These are phyloP conservation scores for Lepidium sativum DNA, from an alignment of 345 rosid species.

Conservation along the genomic window DNA sequence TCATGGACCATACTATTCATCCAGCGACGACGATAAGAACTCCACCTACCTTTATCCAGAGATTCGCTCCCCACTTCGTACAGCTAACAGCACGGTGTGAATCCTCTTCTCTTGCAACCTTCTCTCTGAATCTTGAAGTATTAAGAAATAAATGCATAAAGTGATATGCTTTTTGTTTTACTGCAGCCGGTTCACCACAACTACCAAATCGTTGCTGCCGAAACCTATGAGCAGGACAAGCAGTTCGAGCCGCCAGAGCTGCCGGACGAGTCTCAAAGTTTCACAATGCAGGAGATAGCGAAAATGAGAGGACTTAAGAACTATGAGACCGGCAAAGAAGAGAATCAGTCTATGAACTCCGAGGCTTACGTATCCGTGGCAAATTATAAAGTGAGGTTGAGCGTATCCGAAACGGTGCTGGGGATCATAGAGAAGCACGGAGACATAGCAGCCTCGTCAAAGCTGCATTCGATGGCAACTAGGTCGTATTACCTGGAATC, in stretches of 20 bases:
- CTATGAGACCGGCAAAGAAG: slow-evolving; percentile 28
- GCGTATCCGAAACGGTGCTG: slow-evolving; percentile 38
- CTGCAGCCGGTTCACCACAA: slow-evolving; percentile 17
- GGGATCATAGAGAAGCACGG: slow-evolving; percentile 55
- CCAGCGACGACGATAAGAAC: slow-evolving; percentile 19
- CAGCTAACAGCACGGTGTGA: slow-evolving; percentile 14
- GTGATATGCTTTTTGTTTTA: too few relatives aligned
- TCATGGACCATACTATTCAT: slow-evolving; percentile 8
- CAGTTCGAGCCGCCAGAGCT: slow-evolving; percentile 27
- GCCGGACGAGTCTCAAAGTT: slow-evolving; percentile 25
- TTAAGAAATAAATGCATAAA: background rate
- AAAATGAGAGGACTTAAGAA: slow-evolving; percentile 18
- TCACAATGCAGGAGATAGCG: slow-evolving; percentile 19
- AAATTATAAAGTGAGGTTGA: slow-evolving; percentile 49
- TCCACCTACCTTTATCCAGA: slow-evolving; percentile 25
- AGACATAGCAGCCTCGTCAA: slow-evolving; percentile 58
- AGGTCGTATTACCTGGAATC: slow-evolving; percentile 61
- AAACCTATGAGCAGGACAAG: slow-evolving; percentile 20
- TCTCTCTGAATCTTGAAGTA: too few relatives aligned
- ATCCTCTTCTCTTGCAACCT: background rate
- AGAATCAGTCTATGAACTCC: slow-evolving; percentile 46
- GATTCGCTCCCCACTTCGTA: slow-evolving; percentile 4
- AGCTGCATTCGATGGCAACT: slow-evolving; percentile 45
- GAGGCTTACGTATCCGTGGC: slow-evolving; percentile 62
- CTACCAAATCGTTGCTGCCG: slow-evolving; percentile 9